A percentile compares a stretch with the other conserved stretches of the same genome.
Evolutionary conservation across 805 yeast species (phyloP).

Genomic region (Saturnispora sekii): DNA sequence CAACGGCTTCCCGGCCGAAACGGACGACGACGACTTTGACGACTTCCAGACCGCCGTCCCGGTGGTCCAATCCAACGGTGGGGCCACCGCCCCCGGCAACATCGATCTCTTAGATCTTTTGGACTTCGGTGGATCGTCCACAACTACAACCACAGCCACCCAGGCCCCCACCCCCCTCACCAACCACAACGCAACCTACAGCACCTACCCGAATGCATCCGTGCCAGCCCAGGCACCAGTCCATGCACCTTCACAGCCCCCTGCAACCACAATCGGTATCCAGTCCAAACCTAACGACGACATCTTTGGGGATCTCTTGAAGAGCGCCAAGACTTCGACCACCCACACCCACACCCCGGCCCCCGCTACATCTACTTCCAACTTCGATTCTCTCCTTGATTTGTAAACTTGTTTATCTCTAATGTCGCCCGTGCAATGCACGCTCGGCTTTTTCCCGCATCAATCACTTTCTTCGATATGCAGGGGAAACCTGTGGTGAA

Average conservation of each 20-base stretch:
- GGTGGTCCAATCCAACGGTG: conserved; percentile 14
- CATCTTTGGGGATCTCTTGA: conserved; percentile 64
- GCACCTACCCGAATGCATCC: conserved; percentile 1
- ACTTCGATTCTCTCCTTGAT: conserved; percentile 9
- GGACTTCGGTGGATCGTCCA: background rate
- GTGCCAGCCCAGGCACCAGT: conserved; percentile 19
- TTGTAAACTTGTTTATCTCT: conserved; percentile 4
- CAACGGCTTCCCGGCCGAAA: conserved; percentile 14
- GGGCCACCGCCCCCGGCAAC: conserved; percentile 13
- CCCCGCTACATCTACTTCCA: conserved; percentile 3
- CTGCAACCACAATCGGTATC: conserved; percentile 17
- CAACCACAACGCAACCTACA: conserved; percentile 11
- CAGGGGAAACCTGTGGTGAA: too few species aligned
- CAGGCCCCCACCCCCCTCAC: conserved; percentile 14
- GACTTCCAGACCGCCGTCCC: conserved; percentile 58
- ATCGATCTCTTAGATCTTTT: conserved; percentile 21
- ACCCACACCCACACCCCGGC: conserved; percentile 8
- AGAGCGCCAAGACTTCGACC: conserved; percentile 42
- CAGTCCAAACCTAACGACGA: conserved; percentile 37
- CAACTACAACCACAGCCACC: conserved; percentile 7
- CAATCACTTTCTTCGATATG: too few species aligned
- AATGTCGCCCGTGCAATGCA: background rate
- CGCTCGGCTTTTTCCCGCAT: too few species aligned
- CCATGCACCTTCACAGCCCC: conserved; percentile 27
- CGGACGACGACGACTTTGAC: conserved; percentile 59